Conservation (phyloP, 805 yeast species). For the Candida qinlingensis region DNA sequence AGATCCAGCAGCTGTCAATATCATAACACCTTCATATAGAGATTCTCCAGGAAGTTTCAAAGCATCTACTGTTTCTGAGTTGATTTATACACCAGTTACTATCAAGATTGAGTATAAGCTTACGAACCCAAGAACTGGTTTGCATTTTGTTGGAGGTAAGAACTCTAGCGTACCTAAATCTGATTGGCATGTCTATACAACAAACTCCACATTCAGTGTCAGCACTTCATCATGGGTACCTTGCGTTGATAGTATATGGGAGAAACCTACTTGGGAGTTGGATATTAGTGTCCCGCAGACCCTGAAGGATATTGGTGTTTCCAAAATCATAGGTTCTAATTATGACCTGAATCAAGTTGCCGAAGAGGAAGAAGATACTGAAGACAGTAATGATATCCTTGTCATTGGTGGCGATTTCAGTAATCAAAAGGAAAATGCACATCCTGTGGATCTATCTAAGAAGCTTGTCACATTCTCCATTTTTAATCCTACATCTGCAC, state of each 20-base stretch:
- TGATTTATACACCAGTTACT: slow-evolving; percentile 67
- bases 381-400: slow-evolving; percentile 41
- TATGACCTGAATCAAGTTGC: slow-evolving; percentile 20
- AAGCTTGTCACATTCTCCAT: slow-evolving; percentile 70
- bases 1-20: slow-evolving; percentile 35
- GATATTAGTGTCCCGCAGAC: slow-evolving; percentile 83
- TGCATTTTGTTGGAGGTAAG: slow-evolving; percentile 64
- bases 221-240: slow-evolving; percentile 98
- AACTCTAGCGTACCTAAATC: slow-evolving; percentile 35
- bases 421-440: slow-evolving; percentile 65
- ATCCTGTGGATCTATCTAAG: slow-evolving; percentile 67
- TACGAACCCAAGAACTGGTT: slow-evolving; percentile 64
- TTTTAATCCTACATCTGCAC: slow-evolving; percentile 85
- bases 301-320: slow-evolving; percentile 56
- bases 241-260: slow-evolving; percentile 84
- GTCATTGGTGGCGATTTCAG: slow-evolving; percentile 71
- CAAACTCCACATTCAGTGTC: slow-evolving; percentile 69
- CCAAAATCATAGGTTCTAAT: slow-evolving; percentile 31
- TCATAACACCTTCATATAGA: slow-evolving; percentile 32
- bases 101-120: slow-evolving; percentile 64
- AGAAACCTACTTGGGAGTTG: slow-evolving; percentile 86
- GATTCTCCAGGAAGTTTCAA: slow-evolving; percentile 34
- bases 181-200: slow-evolving; percentile 82
- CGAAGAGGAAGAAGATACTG: slow-evolving; percentile 28
- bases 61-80: slow-evolving; percentile 28